A percentile compares a stretch with the other conserved stretches of the same genome.
phyloP scores from a whole-genome alignment of 306 rosid species.

The Hippophae tibetana region DNA sequence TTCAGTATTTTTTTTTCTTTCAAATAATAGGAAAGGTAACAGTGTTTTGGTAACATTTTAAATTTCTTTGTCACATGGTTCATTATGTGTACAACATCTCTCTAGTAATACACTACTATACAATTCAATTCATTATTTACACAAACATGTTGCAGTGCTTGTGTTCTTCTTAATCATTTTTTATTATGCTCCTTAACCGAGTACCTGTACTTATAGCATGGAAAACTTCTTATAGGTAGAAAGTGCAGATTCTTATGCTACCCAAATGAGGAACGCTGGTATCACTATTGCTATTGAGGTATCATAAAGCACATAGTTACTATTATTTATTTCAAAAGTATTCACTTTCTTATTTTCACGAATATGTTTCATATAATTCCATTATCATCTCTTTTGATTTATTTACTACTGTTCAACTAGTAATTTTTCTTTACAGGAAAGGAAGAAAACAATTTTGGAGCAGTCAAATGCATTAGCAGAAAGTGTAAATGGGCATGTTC shows the following conservation, averaged over 20 bases:
- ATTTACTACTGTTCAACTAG: not conserved
- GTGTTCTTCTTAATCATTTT: not conserved
- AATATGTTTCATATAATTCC: not conserved
- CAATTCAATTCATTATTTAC: too few relatives aligned
- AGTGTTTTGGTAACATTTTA: too few relatives aligned
- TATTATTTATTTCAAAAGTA: not conserved
- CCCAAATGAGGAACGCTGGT: conserved; percentile 40
- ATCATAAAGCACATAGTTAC: conserved; percentile 6
- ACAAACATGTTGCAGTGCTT: not conserved
- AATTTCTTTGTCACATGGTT: too few relatives aligned
- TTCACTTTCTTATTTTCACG: not conserved
- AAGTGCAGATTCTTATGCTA: conserved; percentile 71
- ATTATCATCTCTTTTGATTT: not conserved
- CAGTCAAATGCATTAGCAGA: conserved; percentile 54
- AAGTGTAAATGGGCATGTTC: conserved; percentile 58
- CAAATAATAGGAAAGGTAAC: too few relatives aligned
- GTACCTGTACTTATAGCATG: conserved; percentile 1
- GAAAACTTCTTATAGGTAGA: conserved; percentile 44
- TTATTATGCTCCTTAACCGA: not conserved
- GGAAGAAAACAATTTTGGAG: conserved; percentile 52
- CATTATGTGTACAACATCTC: too few relatives aligned
- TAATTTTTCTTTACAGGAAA: conserved; percentile 41
- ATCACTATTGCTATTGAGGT: conserved; percentile 69
- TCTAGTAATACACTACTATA: too few relatives aligned
- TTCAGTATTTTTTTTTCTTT: too few relatives aligned